Conservation (phyloP, 768 basidiomycete species). For the Leucosporidium creatinivorum region DNA sequence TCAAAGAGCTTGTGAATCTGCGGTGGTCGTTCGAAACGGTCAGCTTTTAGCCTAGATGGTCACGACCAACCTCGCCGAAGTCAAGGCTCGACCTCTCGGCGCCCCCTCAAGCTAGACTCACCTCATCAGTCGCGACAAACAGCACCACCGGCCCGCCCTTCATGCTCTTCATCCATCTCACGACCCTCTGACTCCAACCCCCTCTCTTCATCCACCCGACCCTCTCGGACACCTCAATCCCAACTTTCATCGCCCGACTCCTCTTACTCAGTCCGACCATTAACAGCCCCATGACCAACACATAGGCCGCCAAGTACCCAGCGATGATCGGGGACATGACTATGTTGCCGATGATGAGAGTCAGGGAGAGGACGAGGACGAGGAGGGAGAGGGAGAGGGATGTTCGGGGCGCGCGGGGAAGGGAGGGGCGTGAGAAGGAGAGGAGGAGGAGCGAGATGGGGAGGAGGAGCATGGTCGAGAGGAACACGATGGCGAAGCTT, state of each 20-base stretch:
- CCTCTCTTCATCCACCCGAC: conserved; percentile 41
- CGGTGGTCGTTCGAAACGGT: background rate
- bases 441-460: conserved; percentile 19
- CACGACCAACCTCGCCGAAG: too few relatives aligned
- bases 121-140: conserved; percentile 60
- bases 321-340: conserved; percentile 7
- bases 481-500: conserved; percentile 56
- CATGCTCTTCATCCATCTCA: conserved; percentile 47
- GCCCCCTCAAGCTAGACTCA: too few relatives aligned
- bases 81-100: too few relatives aligned
- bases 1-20: conserved; percentile 62
- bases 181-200: conserved; percentile 48
- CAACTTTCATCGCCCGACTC: conserved; percentile 50
- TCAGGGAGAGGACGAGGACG: conserved; percentile 2
- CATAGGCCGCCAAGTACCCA: conserved; percentile 56
- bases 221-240: conserved; percentile 62
- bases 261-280: conserved; percentile 55
- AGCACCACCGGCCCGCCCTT: conserved; percentile 56
- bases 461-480: conserved; percentile 50
- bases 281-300: conserved; percentile 48
- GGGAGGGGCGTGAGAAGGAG: conserved; percentile 4
- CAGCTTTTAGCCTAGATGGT: too few relatives aligned
- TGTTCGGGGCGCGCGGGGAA: background rate
- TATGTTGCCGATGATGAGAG: conserved; percentile 14
- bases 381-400: conserved; percentile 15